These are phyloP conservation scores for Candida saitoana DNA, from an alignment of 805 yeast species.

Conservation along the genomic window DNA sequence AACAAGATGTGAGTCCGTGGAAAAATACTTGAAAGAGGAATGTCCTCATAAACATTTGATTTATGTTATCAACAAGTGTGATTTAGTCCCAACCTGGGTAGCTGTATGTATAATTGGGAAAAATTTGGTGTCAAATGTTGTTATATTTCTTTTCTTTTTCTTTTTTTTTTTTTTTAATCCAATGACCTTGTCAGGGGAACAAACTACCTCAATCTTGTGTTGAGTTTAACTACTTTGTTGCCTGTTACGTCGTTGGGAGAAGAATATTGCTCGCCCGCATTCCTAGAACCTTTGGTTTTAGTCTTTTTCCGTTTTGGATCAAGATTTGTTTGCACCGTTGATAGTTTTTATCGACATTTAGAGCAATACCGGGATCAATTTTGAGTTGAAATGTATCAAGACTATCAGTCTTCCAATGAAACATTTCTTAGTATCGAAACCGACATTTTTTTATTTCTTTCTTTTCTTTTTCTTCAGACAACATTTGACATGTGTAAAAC, in stretches of 20 bases:
- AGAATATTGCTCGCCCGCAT: conserved; percentile 55
- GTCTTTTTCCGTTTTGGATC: conserved; percentile 34
- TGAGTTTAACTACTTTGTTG: conserved; percentile 39
- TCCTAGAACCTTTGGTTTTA: conserved; percentile 48
- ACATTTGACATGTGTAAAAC: conserved; percentile 4
- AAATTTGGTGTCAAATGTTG: background rate
- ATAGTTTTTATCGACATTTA: conserved; percentile 42
- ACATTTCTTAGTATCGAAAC: conserved; percentile 85
- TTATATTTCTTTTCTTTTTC: conserved; percentile 9
- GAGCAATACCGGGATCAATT: conserved; percentile 55
- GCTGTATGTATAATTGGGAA: conserved; percentile 72
- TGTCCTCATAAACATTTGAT: conserved; percentile 96
- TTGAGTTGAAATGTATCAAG: conserved; percentile 71
- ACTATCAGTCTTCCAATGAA: conserved; percentile 23
- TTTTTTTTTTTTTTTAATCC: conserved; percentile 38
- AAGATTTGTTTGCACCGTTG: conserved; percentile 29
- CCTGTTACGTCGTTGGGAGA: conserved; percentile 99
- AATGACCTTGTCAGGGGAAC: conserved; percentile 82
- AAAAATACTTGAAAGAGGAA: conserved; percentile 87
- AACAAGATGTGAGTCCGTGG: conserved; percentile 90
- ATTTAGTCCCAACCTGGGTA: conserved; percentile 98
- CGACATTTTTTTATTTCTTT: conserved; percentile 46
- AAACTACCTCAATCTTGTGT: conserved; percentile 31
- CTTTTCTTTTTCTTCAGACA: too few relatives aligned
- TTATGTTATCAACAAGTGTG: conserved; percentile 94